Base-by-base conservation (phyloP, 768 basidiomycete genomes). In the Boletales sp. region DNA sequence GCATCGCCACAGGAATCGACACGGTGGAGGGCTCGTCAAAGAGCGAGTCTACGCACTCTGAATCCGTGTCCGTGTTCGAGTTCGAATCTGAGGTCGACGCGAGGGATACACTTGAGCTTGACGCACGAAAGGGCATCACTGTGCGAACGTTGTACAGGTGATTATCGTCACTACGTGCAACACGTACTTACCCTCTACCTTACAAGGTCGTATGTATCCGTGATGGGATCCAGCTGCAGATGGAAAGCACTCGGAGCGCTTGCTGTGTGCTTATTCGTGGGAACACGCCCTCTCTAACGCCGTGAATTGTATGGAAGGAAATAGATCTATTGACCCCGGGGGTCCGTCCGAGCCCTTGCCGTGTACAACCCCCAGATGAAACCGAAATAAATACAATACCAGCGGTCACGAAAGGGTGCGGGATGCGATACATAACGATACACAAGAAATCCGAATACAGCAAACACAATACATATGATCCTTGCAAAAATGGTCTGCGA, bases 1-100 rank as follows among this genome's bases (percentile, higher is more conserved):
- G 72, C 30, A 50, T 49, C 43, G 69, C 63, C 58, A 51, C 43
- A 4, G 61, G 55, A 14, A 59, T 52, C 6, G 52, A 45, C 3
- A 40, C 15, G 21, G 51, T 42, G 24, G 53, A 50, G 15, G 66
- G 62, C 48, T 75, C 78, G 45, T 82, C 81, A 54, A 82, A 82
- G 27, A 83, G 66, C 6, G 81, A 81, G 56, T 82, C 65, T 17
- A 62, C 50, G 7, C 52, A 60, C 27, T 67, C 61, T 34, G 61
- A 52, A 21, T 63, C 61, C 27, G 38, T 15, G 19, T 31, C 45
- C 19, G 57, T 40, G 24, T 54, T 50, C 29, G 58, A 43, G n/a
- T 53, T 52, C 21, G 58, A 60, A 39, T 40, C 47, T 19, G 50
- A 31, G 15, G 40, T 40, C 7, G 47, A 49, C 15, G 34, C 3